phyloP scores from a whole-genome alignment of 2,329 filamentous ascomycete species.

The Neofusicoccum laricinum region DNA sequence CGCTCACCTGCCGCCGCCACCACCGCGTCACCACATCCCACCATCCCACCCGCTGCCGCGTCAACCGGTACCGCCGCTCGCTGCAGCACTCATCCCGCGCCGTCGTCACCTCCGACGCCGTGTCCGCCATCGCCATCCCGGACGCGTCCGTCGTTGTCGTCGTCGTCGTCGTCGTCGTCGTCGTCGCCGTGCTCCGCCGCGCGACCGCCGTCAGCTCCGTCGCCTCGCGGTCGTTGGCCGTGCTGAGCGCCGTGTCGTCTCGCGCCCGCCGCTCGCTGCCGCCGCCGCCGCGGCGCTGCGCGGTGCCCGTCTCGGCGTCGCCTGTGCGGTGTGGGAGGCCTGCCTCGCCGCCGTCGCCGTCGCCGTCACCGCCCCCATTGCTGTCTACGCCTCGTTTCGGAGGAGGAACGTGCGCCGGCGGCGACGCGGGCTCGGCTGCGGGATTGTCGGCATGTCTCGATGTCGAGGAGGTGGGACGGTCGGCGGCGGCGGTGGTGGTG shows the following conservation, averaged over 20 bases:
- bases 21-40: conserved; percentile 39
- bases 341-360: too few relatives aligned
- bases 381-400: too few relatives aligned
- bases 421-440: too few relatives aligned
- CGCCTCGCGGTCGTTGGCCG: conserved; percentile 11
- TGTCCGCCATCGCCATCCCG: background rate
- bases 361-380: too few relatives aligned
- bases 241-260: conserved; percentile 9
- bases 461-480: background rate
- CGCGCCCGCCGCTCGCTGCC: too few relatives aligned
- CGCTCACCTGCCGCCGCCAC: conserved; percentile 50
- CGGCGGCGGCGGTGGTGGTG: background rate
- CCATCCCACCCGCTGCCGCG: conserved; percentile 29
- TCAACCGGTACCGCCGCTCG: conserved; percentile 18
- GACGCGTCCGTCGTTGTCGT: background rate
- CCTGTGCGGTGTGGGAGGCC: too few relatives aligned
- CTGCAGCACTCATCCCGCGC: conserved; percentile 17
- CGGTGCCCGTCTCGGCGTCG: too few relatives aligned
- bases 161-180: background rate
- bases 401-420: too few relatives aligned
- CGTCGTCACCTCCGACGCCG: conserved; percentile 13
- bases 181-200: background rate
- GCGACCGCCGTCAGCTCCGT: conserved; percentile 7
- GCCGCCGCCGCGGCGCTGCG: too few relatives aligned
- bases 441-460: background rate